Percentiles rank a stretch among this genome's conserved stretches.
phyloP scores from a whole-genome alignment of 2,329 filamentous ascomycete species.

The Phyllosticta paracitricarpa region DNA sequence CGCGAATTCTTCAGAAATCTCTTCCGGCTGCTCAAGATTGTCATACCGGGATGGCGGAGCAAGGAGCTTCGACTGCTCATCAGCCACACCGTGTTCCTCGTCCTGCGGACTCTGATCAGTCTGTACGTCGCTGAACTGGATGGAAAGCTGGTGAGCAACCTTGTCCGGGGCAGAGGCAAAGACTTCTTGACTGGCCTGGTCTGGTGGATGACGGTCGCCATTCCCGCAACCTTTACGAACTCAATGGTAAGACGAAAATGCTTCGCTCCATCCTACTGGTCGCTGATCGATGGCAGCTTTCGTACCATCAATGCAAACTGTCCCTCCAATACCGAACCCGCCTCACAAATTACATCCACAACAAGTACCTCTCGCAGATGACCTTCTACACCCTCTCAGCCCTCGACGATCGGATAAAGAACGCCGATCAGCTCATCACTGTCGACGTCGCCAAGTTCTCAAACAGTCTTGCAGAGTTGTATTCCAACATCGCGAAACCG shows the following conservation, averaged over 20 bases:
- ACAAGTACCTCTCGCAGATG: conserved; percentile 92
- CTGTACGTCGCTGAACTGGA: conserved; percentile 95
- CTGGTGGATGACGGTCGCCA: conserved; percentile 97
- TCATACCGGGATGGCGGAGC: conserved; percentile 81
- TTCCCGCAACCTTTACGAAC: conserved; percentile 96
- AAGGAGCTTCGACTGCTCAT: conserved; percentile 78
- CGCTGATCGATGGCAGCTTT: conserved; percentile 49
- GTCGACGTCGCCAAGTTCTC: conserved; percentile 96
- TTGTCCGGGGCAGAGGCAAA: conserved; percentile 83
- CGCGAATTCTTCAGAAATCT: conserved; percentile 75
- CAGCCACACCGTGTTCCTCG: conserved; percentile 87
- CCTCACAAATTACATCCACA: conserved; percentile 88
- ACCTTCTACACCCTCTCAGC: conserved; percentile 96
- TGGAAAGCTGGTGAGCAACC: conserved; percentile 79
- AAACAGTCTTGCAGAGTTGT: conserved; percentile 86
- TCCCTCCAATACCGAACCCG: conserved; percentile 87
- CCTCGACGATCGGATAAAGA: conserved; percentile 94
- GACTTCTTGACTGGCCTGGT: conserved; percentile 82
- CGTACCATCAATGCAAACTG: conserved; percentile 92
- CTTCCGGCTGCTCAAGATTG: conserved; percentile 69
- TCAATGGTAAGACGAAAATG: conserved; percentile 62
- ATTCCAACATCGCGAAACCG: conserved; percentile 93
- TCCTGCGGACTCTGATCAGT: conserved; percentile 83
- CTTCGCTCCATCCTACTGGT: not conserved
- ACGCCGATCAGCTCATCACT: conserved; percentile 92